These are phyloP conservation scores for Cladophialophora carrionii DNA, from an alignment of 2,329 filamentous ascomycete genomes.

Conservation along the genomic window DNA sequence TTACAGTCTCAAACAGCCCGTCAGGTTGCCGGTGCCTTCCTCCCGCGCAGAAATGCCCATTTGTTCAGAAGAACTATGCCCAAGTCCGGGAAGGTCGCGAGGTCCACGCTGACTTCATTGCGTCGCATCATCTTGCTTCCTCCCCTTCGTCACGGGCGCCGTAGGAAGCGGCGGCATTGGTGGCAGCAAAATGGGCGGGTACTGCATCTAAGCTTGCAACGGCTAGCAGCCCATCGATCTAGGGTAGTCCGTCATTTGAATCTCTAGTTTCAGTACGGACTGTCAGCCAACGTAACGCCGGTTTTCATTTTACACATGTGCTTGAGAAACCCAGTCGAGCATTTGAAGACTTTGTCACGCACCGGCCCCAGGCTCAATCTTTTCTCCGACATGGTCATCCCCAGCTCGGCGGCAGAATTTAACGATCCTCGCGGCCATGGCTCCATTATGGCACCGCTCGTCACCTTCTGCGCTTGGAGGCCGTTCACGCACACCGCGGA, in stretches of 20 bases:
- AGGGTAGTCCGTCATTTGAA: constrained; percentile 28
- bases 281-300: constrained; percentile 26
- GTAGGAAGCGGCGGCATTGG: constrained; percentile 24
- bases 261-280: constrained; percentile 1
- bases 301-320: constrained; percentile 11
- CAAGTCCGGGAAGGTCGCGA: constrained; percentile 20
- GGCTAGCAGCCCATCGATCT: constrained; percentile 25
- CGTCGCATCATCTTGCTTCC: constrained; percentile 28
- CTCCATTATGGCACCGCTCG: constrained; percentile 9
- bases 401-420: constrained; percentile 27
- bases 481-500: constrained; percentile 7
- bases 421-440: constrained; percentile 11
- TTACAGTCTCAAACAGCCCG: constrained; percentile 20
- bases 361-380: constrained; percentile 26
- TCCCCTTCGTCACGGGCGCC: constrained; percentile 18
- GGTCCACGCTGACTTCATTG: constrained; percentile 35
- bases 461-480: constrained; percentile 6
- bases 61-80: constrained; percentile 13
- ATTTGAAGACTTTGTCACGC: constrained; percentile 3
- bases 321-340: constrained; percentile 1
- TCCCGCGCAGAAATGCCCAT: constrained; percentile 12
- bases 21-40: constrained; percentile 11
- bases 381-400: constrained; percentile 33
- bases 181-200: constrained; percentile 22
- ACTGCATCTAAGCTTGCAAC: constrained; percentile 29